Evolutionary conservation across 108 stramenopile species (phyloP).

Genomic region (Stephanodiscus minutulus): DNA sequence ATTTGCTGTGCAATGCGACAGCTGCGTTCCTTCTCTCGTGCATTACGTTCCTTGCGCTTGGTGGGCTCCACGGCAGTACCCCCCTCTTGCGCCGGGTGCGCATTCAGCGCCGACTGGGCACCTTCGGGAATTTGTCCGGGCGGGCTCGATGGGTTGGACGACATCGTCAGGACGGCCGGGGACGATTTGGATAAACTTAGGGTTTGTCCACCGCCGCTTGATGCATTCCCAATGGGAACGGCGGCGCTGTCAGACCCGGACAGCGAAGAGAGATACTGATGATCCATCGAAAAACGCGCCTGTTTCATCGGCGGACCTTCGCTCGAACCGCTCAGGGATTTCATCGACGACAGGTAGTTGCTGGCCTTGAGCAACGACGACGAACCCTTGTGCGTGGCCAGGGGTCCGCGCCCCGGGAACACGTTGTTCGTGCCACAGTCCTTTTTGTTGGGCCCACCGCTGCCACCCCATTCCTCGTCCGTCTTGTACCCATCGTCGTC

Average conservation of each 20-base stretch:
- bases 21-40: slow-evolving; percentile 87
- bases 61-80: slow-evolving; percentile 39
- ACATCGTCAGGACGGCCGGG: background rate
- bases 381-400: slow-evolving; percentile 15
- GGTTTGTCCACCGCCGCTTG: background rate
- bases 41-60: slow-evolving; percentile 86
- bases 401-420: background rate
- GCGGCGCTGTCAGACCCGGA: slow-evolving; percentile 27
- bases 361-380: slow-evolving; percentile 7
- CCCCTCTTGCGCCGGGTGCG: background rate
- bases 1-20: slow-evolving; percentile 87
- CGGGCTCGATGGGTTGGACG: slow-evolving; percentile 3
- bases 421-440: slow-evolving; percentile 9
- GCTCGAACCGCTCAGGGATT: background rate
- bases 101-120: background rate
- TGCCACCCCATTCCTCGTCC: slow-evolving; percentile 46
- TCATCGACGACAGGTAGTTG: background rate
- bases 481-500: slow-evolving; percentile 49
- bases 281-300: slow-evolving; percentile 37
- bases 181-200: slow-evolving; percentile 1
- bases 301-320: slow-evolving; percentile 35
- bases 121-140: background rate
- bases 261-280: slow-evolving; percentile 28
- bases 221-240: background rate
- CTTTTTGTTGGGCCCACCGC: slow-evolving; percentile 10